Conservation (phyloP, 2,329 filamentous ascomycete species). For the Cercospora beticola region DNA sequence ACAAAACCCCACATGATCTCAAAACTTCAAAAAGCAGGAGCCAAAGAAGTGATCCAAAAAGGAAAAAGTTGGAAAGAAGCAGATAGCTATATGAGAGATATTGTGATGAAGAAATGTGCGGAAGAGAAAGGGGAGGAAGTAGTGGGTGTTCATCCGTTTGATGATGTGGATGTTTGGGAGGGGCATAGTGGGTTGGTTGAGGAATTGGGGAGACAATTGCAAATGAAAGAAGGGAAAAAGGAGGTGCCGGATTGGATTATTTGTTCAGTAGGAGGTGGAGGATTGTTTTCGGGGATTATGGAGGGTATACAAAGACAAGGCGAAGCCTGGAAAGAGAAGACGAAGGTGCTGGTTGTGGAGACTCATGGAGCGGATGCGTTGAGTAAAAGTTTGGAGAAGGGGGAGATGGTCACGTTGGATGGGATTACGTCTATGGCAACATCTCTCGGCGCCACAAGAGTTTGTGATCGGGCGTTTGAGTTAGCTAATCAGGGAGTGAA, state of each 20-base stretch:
- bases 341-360: constrained; percentile 68
- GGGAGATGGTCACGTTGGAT: constrained; percentile 58
- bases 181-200: constrained; percentile 62
- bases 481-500: constrained; percentile 57
- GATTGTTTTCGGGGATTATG: constrained; percentile 73
- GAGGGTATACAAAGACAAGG: constrained; percentile 59
- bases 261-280: constrained; percentile 78
- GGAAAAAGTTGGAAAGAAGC: constrained; percentile 70
- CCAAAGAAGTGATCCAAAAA: constrained; percentile 64
- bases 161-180: constrained; percentile 66
- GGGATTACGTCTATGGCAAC: constrained; percentile 75
- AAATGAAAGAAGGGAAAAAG: constrained; percentile 24
- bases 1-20: constrained; percentile 72
- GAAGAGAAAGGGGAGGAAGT: constrained; percentile 46
- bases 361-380: constrained; percentile 73
- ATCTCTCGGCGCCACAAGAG: constrained; percentile 70
- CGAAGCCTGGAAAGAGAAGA: constrained; percentile 32
- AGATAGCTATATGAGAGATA: constrained; percentile 62
- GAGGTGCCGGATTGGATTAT: constrained; percentile 66
- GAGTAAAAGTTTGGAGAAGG: constrained; percentile 58
- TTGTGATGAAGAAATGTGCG: constrained; percentile 48
- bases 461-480: constrained; percentile 66
- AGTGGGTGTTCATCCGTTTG: constrained; percentile 70
- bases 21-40: too few species aligned
- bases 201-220: constrained; percentile 47